Base-by-base conservation (phyloP, 306 rosid species). In the Sesbania bispinosa region DNA sequence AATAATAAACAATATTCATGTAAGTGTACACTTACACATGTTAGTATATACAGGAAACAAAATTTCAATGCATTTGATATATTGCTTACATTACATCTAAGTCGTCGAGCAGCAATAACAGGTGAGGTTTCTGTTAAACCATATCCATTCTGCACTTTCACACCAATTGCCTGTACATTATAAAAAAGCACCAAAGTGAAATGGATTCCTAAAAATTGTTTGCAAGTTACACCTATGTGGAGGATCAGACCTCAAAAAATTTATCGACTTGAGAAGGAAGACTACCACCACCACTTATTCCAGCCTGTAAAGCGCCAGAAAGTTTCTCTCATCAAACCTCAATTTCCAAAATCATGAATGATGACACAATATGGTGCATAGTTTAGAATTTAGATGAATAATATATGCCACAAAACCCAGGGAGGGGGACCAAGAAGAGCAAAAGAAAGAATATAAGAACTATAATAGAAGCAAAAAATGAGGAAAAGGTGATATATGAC, bases 41-140 rank as follows among this genome's bases (percentile, higher is more conserved):
- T 30, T 27, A n/a, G 27, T 21, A 67, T 58, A 54, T 41, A 19
- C 30, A 36, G 45, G 43, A 21, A 45, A 36, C 29, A 46, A 58
- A 50, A 45, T 27, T 41, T 78, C 47, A 39, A 42, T 1, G 33
- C 60, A 78, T 21, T 32, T 10, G 69, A 32, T 47, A 67, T 15
- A 26, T 26, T 66, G 64, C 97, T 86, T 82, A 94, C 98, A 77
- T 94, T 94, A 73, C 83, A 86, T 71, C 77, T 77, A 74, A 76
- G 95, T 63, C 73, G 71, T 32, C 98, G 89, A 77, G 90, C 94
- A 83, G 97, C 88, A 78, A 75, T 6, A 76, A 82, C 98, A 7
- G 98, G 98, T 47, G 98, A 84, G 50, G 90, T 71, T 80, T 94
- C 98, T 55, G 98, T 94, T 78, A 94, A 82, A 77, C 98, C 98